Evolutionary conservation across 768 basidiomycete genomes (phyloP), one percentile per base, ranked within the genome.

Genomic region (Suillus discolor): DNA sequence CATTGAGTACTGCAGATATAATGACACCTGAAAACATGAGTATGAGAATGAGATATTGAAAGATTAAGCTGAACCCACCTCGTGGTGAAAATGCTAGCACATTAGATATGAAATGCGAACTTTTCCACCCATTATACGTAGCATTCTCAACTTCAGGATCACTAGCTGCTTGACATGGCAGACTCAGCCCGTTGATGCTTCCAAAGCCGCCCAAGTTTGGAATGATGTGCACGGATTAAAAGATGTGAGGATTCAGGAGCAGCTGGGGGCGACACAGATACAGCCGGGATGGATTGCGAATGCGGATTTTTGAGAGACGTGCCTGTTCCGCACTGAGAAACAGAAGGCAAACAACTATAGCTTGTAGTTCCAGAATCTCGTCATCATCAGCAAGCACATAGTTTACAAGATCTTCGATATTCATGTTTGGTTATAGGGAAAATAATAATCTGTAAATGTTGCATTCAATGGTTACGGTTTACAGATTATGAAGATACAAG

Each of bases 231-330:
- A 20, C 18, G 7, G 8, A 44, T 44, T 5, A 20, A 7, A 4
- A 45, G 3, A 45, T 3, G 7, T 71, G 66, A 20, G 80, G 79
- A 63, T 79, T 71, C 1, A 77, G 79, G 4, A 78, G 72, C 1
- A 82, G 69, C 60, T 66, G 63, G 12, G 45, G 45, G 12, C 4
- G 45, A 11, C 45, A 47, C n/a, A 47, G 6, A n/a, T 47, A 47
- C 9, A 23, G 6, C 6, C 11, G n/a, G n/a, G 45, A n/a, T 47
- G 45, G 45, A 47, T 47, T 47, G n/a, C 7, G 4, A 47, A n/a
- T 4, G 12, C n/a, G 4, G 4, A n/a, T 47, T 47, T 47, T 47
- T 11, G 12, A 11, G 1, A 47, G 9, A n/a, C 4, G 45, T n/a
- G n/a, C 45, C n/a, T 23, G n/a, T n/a, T 47, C 45, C 11, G 3